phyloP scores from a whole-genome alignment of 495 filamentous ascomycete species.

The Xylaria curta region DNA sequence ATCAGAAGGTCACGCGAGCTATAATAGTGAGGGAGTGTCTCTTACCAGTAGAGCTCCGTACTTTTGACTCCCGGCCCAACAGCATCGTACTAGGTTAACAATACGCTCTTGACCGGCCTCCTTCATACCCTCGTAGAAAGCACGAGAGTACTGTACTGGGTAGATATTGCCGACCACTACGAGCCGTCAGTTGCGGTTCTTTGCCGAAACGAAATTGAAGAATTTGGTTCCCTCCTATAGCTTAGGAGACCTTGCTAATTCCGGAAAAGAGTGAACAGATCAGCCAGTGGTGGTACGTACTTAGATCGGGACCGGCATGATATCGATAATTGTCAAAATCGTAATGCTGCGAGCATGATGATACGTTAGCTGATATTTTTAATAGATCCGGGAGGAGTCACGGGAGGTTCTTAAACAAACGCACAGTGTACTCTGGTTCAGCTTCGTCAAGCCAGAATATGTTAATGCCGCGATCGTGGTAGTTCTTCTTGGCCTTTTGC shows the following conservation, averaged over 20 bases:
- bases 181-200: not conserved
- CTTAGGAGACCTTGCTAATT: not conserved
- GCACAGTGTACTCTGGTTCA: slow-evolving; percentile 59
- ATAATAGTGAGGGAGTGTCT: not conserved
- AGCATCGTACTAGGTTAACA: slow-evolving; percentile 64
- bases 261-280: not conserved
- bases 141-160: slow-evolving; percentile 59
- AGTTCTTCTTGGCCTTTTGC: slow-evolving; percentile 59
- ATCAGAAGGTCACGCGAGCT: not conserved
- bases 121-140: slow-evolving; percentile 63
- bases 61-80: slow-evolving; percentile 65
- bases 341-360: slow-evolving; percentile 43
- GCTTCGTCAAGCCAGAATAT: slow-evolving; percentile 69
- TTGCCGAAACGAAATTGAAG: not conserved
- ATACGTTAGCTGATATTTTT: not conserved
- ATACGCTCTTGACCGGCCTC: slow-evolving; percentile 44
- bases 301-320: slow-evolving; percentile 56
- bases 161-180: slow-evolving; percentile 61
- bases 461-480: slow-evolving; percentile 63
- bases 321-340: slow-evolving; percentile 67
- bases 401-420: not conserved
- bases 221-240: not conserved
- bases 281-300: not conserved
- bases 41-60: slow-evolving; percentile 60
- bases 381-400: no score